Evolutionary conservation across 2,329 filamentous ascomycete genomes (phyloP), one percentile per base, ranked within the genome.

Genomic region (Botrytis aclada): DNA sequence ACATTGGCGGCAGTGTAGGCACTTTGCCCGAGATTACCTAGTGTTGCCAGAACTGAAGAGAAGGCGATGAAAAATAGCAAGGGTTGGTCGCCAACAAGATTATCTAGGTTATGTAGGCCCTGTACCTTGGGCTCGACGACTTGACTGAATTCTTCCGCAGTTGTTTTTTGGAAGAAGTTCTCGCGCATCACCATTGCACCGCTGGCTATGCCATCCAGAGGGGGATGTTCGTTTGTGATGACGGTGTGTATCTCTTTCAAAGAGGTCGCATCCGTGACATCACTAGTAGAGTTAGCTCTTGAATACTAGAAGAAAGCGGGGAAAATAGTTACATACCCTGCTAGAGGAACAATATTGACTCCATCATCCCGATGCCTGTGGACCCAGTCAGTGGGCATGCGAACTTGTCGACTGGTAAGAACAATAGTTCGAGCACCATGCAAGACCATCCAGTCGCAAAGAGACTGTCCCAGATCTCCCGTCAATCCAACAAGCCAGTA

Each of bases 51-150:
- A 29, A 81, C 70, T 0, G 83, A 84, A 1, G 82, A 83, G 8
- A 84, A 75, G 41, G 82, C 71, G 47, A 85, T 74, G 75, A 84
- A 84, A 74, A 84, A 85, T 54, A 84, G 83, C 25, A 84, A 76
- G 0, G 74, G 41, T 0, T 73, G 56, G 14, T 80, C 71, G 37
- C 72, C 43, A 71, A 83, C 82, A 1, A 81, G 9, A 9, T 79
- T 74, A 56, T 83, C 77, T 0, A 84, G 75, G 61, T 81, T 76
- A 3, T 72, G 70, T 1, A 75, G 77, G 1, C 82, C 82, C 1
- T 79, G 72, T 0, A 84, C 78, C 76, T 84, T 84, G 51, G 83
- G 82, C 4, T 56, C 6, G n/a, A 56, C n/a, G 16, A 56, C 51
- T n/a, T 56, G 51, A 29, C n/a, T 56, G n/a, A 56, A 56, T 32